Conservation (phyloP, 2,329 filamentous ascomycete genomes). For the Mycogone perniciosa region DNA sequence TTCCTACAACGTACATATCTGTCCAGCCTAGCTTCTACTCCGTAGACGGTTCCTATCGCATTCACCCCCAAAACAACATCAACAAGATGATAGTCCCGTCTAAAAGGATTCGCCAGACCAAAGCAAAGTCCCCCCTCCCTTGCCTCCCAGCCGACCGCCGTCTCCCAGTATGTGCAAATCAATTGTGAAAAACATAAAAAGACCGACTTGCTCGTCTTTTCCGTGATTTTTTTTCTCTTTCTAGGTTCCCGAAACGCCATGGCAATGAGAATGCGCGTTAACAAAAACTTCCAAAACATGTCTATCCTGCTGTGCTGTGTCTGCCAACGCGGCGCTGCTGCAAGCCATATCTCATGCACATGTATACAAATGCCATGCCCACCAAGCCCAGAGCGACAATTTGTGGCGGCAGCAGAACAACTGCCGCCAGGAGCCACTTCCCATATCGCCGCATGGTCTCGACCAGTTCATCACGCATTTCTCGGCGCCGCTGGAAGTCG, state of each 20-base stretch:
- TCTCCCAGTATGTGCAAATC: conserved; percentile 1
- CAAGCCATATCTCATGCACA: conserved; percentile 29
- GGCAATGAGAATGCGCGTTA: conserved; percentile 22
- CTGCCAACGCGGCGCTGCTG: conserved; percentile 16
- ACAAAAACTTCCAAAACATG: conserved; percentile 12
- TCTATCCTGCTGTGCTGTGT: conserved; percentile 22
- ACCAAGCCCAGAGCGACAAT: conserved; percentile 33
- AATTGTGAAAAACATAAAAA: conserved; percentile 12
- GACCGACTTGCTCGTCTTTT: conserved; percentile 9
- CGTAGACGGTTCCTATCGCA: neutral
- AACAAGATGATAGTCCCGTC: neutral
- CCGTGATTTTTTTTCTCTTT: conserved; percentile 12
- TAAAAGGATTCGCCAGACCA: neutral
- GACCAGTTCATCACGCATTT: conserved; percentile 33
- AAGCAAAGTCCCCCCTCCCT: neutral
- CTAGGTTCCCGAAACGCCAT: conserved; percentile 26
- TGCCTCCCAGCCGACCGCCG: too few relatives aligned
- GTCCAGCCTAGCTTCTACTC: neutral
- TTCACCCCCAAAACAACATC: neutral
- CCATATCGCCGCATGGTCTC: conserved; percentile 37
- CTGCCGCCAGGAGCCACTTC: conserved; percentile 35
- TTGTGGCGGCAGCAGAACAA: conserved; percentile 42
- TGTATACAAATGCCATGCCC: conserved; percentile 33
- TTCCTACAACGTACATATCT: neutral
- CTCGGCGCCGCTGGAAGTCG: conserved; percentile 26